These are phyloP conservation scores for Colletotrichum sublineola DNA, from an alignment of 2,329 filamentous ascomycete species.

Conservation along the genomic window DNA sequence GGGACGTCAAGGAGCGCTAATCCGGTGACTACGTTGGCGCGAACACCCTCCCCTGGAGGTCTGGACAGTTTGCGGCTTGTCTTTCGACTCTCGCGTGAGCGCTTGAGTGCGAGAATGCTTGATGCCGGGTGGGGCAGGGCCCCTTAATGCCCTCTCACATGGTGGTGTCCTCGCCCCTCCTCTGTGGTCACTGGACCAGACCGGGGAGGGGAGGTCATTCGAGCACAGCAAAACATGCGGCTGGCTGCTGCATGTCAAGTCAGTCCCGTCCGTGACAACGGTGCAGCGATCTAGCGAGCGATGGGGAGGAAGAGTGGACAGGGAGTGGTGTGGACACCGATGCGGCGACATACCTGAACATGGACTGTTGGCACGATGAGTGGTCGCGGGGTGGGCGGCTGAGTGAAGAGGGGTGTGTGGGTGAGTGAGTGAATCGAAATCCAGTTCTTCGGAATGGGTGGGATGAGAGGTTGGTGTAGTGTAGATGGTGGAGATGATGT, in stretches of 20 bases:
- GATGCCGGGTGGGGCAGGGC: neutral
- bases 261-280: conserved; percentile 29
- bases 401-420: neutral
- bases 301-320: neutral
- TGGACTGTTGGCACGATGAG: neutral
- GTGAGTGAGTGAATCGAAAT: neutral
- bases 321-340: neutral
- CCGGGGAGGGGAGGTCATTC: conserved; percentile 10
- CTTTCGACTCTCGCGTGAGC: conserved; percentile 17
- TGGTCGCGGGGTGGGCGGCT: neutral
- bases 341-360: neutral
- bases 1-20: conserved; percentile 12
- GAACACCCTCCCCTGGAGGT: conserved; percentile 25
- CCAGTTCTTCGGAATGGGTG: neutral
- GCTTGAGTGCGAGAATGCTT: neutral
- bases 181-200: neutral
- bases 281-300: conserved; percentile 7
- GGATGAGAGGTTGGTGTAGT: conserved; percentile 2
- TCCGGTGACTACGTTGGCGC: conserved; percentile 28
- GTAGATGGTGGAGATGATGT: neutral
- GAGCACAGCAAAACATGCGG: conserved; percentile 12
- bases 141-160: neutral
- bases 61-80: conserved; percentile 1
- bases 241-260: conserved; percentile 28
- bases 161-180: neutral